These are phyloP conservation scores for Ocimum tenuiflorum DNA, from an alignment of 257 asterid genomes.

Conservation along the genomic window DNA sequence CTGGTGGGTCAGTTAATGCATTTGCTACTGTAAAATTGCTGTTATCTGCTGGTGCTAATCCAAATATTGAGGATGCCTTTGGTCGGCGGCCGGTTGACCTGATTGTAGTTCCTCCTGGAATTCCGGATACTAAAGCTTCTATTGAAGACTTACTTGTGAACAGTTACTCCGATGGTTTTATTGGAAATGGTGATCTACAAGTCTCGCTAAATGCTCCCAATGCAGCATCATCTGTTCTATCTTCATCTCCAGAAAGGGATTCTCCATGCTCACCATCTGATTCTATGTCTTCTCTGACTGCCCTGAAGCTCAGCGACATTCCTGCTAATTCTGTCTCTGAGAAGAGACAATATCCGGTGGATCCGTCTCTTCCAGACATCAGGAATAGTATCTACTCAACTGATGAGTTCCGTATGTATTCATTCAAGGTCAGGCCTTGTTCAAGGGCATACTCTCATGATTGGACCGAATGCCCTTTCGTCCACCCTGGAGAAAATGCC, in stretches of 20 bases:
- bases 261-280: slow-evolving; percentile 65
- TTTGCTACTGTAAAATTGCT: slow-evolving; percentile 53
- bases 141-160: slow-evolving; percentile 58
- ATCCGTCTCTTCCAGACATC: slow-evolving; percentile 91
- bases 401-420: slow-evolving; percentile 90
- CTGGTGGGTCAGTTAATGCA: slow-evolving; percentile 59
- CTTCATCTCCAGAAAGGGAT: slow-evolving; percentile 54
- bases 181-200: slow-evolving; percentile 37
- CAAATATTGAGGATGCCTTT: slow-evolving; percentile 56
- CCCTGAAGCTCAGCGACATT: slow-evolving; percentile 33
- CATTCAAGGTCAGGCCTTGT: slow-evolving; percentile 91
- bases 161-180: slow-evolving; percentile 52
- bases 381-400: slow-evolving; percentile 73
- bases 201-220: slow-evolving; percentile 37
- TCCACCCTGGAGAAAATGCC: slow-evolving; percentile 96
- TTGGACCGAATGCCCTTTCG: slow-evolving; percentile 98
- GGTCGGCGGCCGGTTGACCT: slow-evolving; percentile 67
- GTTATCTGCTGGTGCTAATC: slow-evolving; percentile 87
- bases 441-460: slow-evolving; percentile 98
- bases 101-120: slow-evolving; percentile 52
- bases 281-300: slow-evolving; percentile 39
- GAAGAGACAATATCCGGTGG: slow-evolving; percentile 81
- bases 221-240: slow-evolving; percentile 57
- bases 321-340: slow-evolving; percentile 41
- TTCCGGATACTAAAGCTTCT: slow-evolving; percentile 39